Conservation (phyloP, 495 filamentous ascomycete species). For the Elaphomyces granulatus region DNA sequence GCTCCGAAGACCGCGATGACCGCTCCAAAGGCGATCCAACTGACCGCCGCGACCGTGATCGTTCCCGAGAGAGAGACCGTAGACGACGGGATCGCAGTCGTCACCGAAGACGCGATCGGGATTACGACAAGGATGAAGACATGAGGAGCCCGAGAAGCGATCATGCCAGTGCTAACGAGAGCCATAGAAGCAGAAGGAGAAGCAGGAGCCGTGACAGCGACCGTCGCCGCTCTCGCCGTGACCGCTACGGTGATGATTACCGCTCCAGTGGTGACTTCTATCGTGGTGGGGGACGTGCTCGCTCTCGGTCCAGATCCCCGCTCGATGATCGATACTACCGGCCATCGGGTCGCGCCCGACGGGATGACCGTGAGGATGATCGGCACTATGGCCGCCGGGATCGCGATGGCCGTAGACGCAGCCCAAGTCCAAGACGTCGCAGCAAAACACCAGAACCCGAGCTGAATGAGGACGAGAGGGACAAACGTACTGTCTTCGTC, state of each 20-base stretch:
- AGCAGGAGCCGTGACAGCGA: conserved; percentile 72
- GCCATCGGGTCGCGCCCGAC: conserved; percentile 44
- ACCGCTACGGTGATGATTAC: conserved; percentile 54
- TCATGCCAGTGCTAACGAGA: conserved; percentile 64
- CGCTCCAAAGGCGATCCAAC: conserved; percentile 40
- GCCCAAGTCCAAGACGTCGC: conserved; percentile 31
- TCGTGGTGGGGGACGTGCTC: conserved; percentile 53
- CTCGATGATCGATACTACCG: conserved; percentile 62
- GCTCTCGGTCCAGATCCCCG: conserved; percentile 64
- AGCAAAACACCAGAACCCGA: conserved; percentile 44
- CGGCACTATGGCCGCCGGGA: conserved; percentile 35
- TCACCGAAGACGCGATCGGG: conserved; percentile 50
- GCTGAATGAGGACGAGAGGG: conserved; percentile 88
- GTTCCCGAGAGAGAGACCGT: conserved; percentile 45
- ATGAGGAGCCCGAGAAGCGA: conserved; percentile 65
- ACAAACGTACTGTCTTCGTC: conserved; percentile 93
- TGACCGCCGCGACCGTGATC: conserved; percentile 42
- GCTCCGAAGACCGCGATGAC: conserved; percentile 42
- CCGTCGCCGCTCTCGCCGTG: conserved; percentile 62
- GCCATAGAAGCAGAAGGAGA: conserved; percentile 71
- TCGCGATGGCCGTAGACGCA: conserved; percentile 40
- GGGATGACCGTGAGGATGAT: conserved; percentile 38
- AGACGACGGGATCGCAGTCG: conserved; percentile 45
- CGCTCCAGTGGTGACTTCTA: conserved; percentile 59
- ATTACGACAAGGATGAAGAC: conserved; percentile 48